Evolutionary conservation across 2,329 filamentous ascomycete species (phyloP).

Genomic region (Karstenula rhodostoma): DNA sequence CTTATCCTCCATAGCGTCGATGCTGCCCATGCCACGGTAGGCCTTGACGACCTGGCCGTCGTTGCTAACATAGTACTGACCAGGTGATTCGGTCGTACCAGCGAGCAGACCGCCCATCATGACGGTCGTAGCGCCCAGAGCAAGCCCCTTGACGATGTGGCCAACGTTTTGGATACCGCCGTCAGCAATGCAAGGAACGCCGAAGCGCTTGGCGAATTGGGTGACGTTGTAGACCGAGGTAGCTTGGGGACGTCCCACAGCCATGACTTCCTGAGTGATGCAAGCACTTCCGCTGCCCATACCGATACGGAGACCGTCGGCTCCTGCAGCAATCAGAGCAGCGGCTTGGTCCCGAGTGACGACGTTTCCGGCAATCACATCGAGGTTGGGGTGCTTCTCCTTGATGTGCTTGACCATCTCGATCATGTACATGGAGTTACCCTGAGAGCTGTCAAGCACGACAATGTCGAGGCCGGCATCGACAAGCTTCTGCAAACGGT

Average conservation of each 20-base stretch:
- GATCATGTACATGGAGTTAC: constrained; percentile 98
- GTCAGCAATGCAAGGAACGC: constrained; percentile 97
- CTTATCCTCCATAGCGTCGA: constrained; percentile 99
- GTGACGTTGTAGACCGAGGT: constrained; percentile 91
- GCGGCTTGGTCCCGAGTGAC: constrained; percentile 98
- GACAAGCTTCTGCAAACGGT: constrained; percentile 83
- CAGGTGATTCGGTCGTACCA: constrained; percentile 96
- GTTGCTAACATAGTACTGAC: constrained; percentile 93
- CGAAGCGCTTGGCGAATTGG: constrained; percentile 88
- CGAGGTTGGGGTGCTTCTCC: constrained; percentile 80
- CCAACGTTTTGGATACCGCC: constrained; percentile 98
- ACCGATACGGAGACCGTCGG: constrained; percentile 95
- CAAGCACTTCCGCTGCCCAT: constrained; percentile 99
- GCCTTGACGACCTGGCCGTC: constrained; percentile 99
- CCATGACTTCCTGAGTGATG: constrained; percentile 99
- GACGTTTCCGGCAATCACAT: constrained; percentile 98
- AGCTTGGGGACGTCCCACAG: constrained; percentile 94
- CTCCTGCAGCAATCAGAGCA: constrained; percentile 87
- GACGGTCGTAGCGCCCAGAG: constrained; percentile 90
- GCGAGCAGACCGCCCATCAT: constrained; percentile 99
- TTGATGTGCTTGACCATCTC: constrained; percentile 99
- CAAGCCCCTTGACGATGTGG: constrained; percentile 97
- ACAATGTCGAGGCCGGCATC: constrained; percentile 96
- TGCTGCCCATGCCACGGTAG: constrained; percentile 98
- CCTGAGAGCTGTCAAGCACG: constrained; percentile 94